Evolutionary conservation across 352 stramenopile species (phyloP).

Genomic region (Phytophthora fragariae): DNA sequence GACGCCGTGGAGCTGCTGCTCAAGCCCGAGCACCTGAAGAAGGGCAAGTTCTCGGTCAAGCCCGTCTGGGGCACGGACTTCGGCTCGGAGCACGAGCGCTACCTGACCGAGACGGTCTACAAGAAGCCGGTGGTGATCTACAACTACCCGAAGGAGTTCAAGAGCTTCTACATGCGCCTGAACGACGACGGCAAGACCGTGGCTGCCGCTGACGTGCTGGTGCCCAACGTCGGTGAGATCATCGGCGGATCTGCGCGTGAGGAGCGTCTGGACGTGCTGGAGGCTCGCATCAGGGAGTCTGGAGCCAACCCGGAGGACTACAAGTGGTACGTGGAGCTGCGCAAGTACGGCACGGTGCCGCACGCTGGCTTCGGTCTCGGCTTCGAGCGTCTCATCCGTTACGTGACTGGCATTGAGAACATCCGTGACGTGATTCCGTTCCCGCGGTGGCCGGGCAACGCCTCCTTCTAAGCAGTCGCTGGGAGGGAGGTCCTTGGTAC

Average conservation of each 20-base stretch:
- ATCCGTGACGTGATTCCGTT: constrained; percentile 99
- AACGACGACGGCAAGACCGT: constrained; percentile 98
- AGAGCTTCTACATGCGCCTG: constrained; percentile 99
- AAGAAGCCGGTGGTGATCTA: constrained; percentile 97
- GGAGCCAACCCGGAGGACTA: constrained; percentile 88
- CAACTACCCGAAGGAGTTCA: constrained; percentile 99
- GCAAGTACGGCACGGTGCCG: constrained; percentile 94
- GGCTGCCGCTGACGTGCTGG: constrained; percentile 97
- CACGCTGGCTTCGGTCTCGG: constrained; percentile 98
- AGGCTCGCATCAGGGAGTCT: constrained; percentile 73
- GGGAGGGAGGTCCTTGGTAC: constrained; percentile 4
- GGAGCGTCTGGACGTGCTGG: constrained; percentile 93
- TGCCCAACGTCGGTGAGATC: constrained; percentile 97
- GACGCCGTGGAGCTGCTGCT: constrained; percentile 95
- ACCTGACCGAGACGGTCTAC: constrained; percentile 92
- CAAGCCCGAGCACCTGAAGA: constrained; percentile 80
- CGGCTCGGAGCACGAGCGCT: constrained; percentile 97
- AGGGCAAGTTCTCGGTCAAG: constrained; percentile 90
- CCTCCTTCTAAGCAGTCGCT: constrained; percentile 77
- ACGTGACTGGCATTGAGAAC: constrained; percentile 99
- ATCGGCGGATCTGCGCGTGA: constrained; percentile 98
- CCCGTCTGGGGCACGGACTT: constrained; percentile 96
- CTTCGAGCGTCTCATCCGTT: constrained; percentile 98
- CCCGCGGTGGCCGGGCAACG: constrained; percentile 96
- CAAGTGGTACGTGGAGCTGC: constrained; percentile 98